These are phyloP conservation scores for Singerocomus rubriflavus DNA, from an alignment of 1,284 basidiomycete genomes.

Conservation along the genomic window DNA sequence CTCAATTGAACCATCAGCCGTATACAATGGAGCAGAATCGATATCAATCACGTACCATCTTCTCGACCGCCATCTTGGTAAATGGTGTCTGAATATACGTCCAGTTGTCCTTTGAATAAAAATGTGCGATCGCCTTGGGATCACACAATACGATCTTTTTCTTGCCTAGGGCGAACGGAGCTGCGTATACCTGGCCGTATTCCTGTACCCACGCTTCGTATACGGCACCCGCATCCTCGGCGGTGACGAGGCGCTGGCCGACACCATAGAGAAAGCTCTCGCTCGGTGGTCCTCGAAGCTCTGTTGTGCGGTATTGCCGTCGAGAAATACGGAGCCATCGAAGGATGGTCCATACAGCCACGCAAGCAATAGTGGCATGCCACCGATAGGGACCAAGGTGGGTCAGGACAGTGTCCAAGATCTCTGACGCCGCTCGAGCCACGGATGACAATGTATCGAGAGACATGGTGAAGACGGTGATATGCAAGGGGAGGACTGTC, in stretches of 20 bases:
- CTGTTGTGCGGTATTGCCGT: no score
- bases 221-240: conserved; percentile 6
- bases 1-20: no score
- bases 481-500: no score
- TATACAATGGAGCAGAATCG: no score
- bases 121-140: conserved; percentile 52
- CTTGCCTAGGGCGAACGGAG: conserved; percentile 42
- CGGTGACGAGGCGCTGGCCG: conserved; percentile 2
- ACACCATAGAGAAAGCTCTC: conserved; percentile 18
- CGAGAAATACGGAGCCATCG: no score
- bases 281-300: conserved; percentile 20
- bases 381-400: no score
- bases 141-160: conserved; percentile 46
- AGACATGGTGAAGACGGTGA: no score
- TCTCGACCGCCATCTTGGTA: conserved; percentile 39
- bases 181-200: conserved; percentile 41
- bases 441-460: no score
- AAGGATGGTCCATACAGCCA: no score
- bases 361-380: no score
- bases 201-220: conserved; percentile 22
- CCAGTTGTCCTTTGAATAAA: conserved; percentile 49
- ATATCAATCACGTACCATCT: conserved; percentile 33
- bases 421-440: no score
- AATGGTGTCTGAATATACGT: conserved; percentile 42
- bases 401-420: no score